Evolutionary conservation across 75 land plant species (phyloP), one percentile per base, ranked within the genome.

Genomic region (Picea glauca): DNA sequence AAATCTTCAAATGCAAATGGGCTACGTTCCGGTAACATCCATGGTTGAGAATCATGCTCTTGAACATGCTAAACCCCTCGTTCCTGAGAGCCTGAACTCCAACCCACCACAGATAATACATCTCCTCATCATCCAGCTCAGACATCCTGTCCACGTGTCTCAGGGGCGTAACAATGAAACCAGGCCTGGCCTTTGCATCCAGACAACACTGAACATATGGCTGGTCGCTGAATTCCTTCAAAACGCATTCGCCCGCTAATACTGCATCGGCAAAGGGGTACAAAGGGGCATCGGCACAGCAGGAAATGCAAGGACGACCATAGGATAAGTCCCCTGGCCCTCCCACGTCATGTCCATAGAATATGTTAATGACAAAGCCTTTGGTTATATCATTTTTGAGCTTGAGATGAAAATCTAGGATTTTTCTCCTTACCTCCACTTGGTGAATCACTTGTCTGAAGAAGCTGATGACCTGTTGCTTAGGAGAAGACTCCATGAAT

Each of bases 121-220:
- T 57, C 77, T 83, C 84, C 66, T 83, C 84, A 62, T 79, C 84
- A 35, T 83, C 68, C 77, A 83, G 35, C 33, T 83, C 81, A 4
- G 84, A 60, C 81, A 83, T 70, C 21, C 84, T 83, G 58, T 75
- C 84, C 43, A 83, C 81, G 43, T 83, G 84, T 58, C 84, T 72
- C 76, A 60, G 58, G 4, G 84, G 81, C 32, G 84, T 79, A 38
- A 83, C 64, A 77, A 79, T 70, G 38, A 79, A 79, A 7, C 84
- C 84, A 46, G 79, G 74, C n/a, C 84, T 79, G 26, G 82, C 81
- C 79, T 83, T 83, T 17, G 81, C 84, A 79, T 83, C 84, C 23
- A 83, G 0, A 72, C 73, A 58, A 35, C 84, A 83, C 21, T 59
- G 76, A 9, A 67, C 81, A 64, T 79, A 60, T 2, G 81, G 68